Evolutionary conservation across 208 protist genomes (phyloP), one percentile per base, ranked within the genome.

Genomic region (Angomonas deanei): DNA sequence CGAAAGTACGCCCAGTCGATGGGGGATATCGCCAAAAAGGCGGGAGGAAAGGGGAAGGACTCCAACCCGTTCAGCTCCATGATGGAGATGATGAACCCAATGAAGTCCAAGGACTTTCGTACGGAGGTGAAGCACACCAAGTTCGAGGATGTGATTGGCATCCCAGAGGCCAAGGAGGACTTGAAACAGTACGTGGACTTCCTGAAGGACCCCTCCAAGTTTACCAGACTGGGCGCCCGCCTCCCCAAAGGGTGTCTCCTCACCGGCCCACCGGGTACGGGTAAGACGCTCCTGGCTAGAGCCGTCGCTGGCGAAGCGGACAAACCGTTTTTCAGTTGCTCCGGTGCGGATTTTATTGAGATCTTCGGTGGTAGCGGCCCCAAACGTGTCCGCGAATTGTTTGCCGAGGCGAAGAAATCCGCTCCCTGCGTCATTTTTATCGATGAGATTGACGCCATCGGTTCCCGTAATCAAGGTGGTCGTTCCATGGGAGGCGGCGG

Each of bases 371-470:
- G 97, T 49, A 95, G 94, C 65, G 96, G 96, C 1, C 96, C 96
- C 11, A 87, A 95, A 59, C 80, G 97, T 4, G 96, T 99, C 33
- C 92, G 98, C 27, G 96, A 99, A 64, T 85, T 99, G 13, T 99
- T 99, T 72, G 66, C 67, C 24, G 82, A 98, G 75, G 98, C 97
- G 0, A 87, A 96, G 68, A 86, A 97, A 67, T 94, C 82, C 26
- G 85, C 95, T 10, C 97, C 97, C 13, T 98, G 93, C 54, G 97
- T 99, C 52, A 88, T 99, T 26, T 99, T 99, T 70, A 99, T 99
- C 50, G 98, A 99, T 74, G 98, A 99, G 64, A 99, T 99, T 63
- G 98, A 99, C 78, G 98, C 98, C 15, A 94, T 99, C 46, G 98
- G 98, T 6, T 93, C 83, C 15, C 84, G 78, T 31, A 96, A 87